Conservation (phyloP, 2,329 filamentous ascomycete species). For the Beauveria brongniartii region DNA sequence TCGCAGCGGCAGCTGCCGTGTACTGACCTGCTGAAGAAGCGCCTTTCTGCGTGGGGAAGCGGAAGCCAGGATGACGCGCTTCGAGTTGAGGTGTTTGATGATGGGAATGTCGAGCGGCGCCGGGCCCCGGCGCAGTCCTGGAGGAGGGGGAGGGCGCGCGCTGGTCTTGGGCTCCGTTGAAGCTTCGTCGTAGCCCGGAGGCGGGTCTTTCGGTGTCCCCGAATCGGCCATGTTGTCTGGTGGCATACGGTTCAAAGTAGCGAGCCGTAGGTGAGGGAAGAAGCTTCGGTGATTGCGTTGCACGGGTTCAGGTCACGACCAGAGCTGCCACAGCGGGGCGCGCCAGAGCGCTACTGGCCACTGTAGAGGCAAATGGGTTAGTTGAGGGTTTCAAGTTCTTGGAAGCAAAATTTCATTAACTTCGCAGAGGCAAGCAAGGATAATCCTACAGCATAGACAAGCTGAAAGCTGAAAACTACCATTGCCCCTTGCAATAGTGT, state of each 20-base stretch:
- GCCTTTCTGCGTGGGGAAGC: slow-evolving; percentile 77
- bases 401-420: no score
- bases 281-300: neutral
- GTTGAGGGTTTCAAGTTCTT: neutral
- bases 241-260: slow-evolving; percentile 17
- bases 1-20: slow-evolving; percentile 5
- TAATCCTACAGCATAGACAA: neutral
- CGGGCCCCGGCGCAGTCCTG: slow-evolving; percentile 41
- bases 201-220: slow-evolving; percentile 19
- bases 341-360: neutral
- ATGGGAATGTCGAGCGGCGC: slow-evolving; percentile 71
- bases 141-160: slow-evolving; percentile 17
- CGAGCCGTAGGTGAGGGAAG: neutral
- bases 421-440: neutral
- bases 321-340: slow-evolving; percentile 2
- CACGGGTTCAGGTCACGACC: neutral
- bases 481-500: no score
- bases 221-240: slow-evolving; percentile 25
- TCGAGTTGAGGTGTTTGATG: slow-evolving; percentile 64
- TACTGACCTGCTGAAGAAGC: slow-evolving; percentile 60
- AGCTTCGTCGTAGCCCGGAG: slow-evolving; percentile 38
- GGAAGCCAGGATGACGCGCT: slow-evolving; percentile 83
- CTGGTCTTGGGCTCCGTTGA: slow-evolving; percentile 28
- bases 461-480: neutral
- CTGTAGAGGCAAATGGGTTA: neutral